Base-by-base conservation (phyloP, 805 yeast genomes). In the Starmerella lactis-condensi region DNA sequence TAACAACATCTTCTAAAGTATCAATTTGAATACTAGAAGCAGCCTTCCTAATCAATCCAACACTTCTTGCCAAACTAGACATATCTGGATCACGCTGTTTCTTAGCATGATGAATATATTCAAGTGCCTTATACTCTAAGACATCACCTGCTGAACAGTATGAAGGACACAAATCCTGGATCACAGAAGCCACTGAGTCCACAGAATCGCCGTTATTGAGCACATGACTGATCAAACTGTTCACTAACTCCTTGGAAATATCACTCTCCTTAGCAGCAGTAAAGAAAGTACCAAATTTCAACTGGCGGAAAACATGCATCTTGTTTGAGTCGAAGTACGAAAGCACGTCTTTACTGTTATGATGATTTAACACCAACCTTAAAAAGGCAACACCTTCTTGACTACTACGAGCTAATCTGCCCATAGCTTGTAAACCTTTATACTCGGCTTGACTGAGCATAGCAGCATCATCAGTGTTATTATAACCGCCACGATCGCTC, bases 81-180 rank as follows among this genome's bases (percentile, higher is more conserved):
- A 74, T 66, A 32, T 83, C 94, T 25, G 64, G 64, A 48, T 83
- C 93, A 3, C 47, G 39, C 17, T 29, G 29, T 24, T 39, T 32
- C 40, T 67, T 67, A 17, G 96, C 95, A 44, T 75, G 72, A 35
- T 85, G 76, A 45, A 89, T 61, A 51, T 76, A 82, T 51, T 89
- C 98, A 44, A 82, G 72, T 0, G 95, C 96, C 53, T 85, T 76
- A 61, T 83, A 89, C 10, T 89, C 78, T 37, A 82, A 64, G 17
- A 89, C 94, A 53, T 89, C 98, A 42, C 76, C 79, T 11, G 92
- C 70, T 0, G 95, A 79, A 48, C 96, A 89, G 54, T 82, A 89
- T 0, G 93, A 72, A 1, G 93, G 92, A 60, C 98, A 89, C 37
- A 85, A 72, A 33, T 79, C 91, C 53, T 89, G 93, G 31, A 89